These are phyloP conservation scores for Ulmus americana DNA, from an alignment of 331 rosid genomes.

Conservation along the genomic window DNA sequence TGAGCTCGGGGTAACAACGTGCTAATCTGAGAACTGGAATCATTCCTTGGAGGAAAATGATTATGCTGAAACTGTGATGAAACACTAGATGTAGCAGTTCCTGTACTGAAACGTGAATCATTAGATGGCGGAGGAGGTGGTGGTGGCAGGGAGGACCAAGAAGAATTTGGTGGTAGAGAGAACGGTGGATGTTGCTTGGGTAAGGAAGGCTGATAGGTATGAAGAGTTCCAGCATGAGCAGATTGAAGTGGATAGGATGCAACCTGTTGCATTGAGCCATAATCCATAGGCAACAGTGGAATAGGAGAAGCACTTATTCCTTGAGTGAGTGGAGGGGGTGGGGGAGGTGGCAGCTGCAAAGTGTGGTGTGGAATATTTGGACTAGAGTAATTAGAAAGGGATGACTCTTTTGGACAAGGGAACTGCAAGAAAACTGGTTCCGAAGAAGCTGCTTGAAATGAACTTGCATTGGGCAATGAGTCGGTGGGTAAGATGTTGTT, in stretches of 20 bases:
- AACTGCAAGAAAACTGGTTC: conserved; percentile 35
- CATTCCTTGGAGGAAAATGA: conserved; percentile 40
- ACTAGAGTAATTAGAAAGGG: conserved; percentile 30
- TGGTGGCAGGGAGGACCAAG: conserved; percentile 50
- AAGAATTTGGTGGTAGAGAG: conserved; percentile 34
- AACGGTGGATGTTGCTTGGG: conserved; percentile 47
- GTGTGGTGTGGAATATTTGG: conserved; percentile 29
- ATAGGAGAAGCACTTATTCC: conserved; percentile 42
- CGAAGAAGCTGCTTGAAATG: conserved; percentile 31
- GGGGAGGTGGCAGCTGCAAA: conserved; percentile 51
- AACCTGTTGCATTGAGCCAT: conserved; percentile 40
- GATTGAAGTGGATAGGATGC: conserved; percentile 49
- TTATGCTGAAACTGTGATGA: conserved; percentile 50
- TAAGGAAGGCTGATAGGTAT: conserved; percentile 38
- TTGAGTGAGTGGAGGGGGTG: conserved; percentile 39
- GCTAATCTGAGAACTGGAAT: conserved; percentile 43
- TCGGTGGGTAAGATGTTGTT: conserved; percentile 30
- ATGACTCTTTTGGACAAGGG: conserved; percentile 38
- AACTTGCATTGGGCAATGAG: conserved; percentile 33
- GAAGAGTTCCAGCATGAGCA: conserved; percentile 34
- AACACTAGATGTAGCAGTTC: conserved; percentile 32
- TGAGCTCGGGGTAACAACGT: conserved; percentile 41
- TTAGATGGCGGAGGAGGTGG: conserved; percentile 35
- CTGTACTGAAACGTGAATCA: conserved; percentile 37
- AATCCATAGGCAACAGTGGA: conserved; percentile 40